Base-by-base conservation (phyloP, 2,329 filamentous ascomycete species). In the Periconia sp. region DNA sequence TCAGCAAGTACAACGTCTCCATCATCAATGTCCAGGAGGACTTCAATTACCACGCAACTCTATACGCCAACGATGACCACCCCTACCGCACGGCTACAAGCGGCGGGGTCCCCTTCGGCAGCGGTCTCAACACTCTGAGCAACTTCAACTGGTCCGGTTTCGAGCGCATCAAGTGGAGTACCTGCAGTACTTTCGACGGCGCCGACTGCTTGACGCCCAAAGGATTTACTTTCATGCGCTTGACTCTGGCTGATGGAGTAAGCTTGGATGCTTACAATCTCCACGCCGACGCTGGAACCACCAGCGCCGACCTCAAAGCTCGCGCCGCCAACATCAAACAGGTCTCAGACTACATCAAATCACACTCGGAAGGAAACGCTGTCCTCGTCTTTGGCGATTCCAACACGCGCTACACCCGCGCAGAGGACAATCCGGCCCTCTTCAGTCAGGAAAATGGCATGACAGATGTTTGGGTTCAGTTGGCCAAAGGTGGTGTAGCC, bases 21-120 rank as follows among this genome's bases (percentile, higher is more conserved):
- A 72, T 89, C 27, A 84, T 88, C 65, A 79, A 89, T 58, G 74
- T 86, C 14, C 86, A 89, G 67, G 86, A 88, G 76, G 84, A 88
- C 67, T 88, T 88, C 77, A 87, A 87, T 72, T 89, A 84, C 70
- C 85, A 89, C 60, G 81, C 83, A 9, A 77, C 79, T 52, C 79
- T 89, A 58, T 89, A 88, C 70, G 76, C 75, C 10, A 82, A 81
- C 14, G 83, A 86, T 66, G 79, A 76, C 42, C 84, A 87, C 62
- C 76, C 82, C 3, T 80, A 82, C 69, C 79, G 86, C 50, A 88
- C 86, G 1, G 69, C 84, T 0, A 89, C 85, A 2, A 85, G 84
- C 6, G 86, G 86, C n/a, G 84, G 83, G 20, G 85, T 84, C 0
- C 80, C 77, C 0, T 78, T 89, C 58, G 86, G 86, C 10, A 82